These are phyloP conservation scores for Candida pseudocylindracea DNA, from an alignment of 1,139 yeast species.

Conservation along the genomic window DNA sequence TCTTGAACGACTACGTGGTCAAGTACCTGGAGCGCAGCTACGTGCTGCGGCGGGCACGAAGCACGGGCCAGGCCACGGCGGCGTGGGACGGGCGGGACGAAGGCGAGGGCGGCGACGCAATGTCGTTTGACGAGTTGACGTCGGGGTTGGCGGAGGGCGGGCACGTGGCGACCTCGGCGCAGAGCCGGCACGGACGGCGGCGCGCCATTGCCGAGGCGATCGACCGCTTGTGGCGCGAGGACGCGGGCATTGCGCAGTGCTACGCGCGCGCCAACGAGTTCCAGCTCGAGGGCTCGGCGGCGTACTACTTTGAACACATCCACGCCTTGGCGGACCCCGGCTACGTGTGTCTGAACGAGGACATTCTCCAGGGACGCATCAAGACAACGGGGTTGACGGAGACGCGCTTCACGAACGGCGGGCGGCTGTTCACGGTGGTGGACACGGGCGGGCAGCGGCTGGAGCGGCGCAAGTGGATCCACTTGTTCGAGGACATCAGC, in stretches of 20 bases:
- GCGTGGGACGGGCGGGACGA: background rate
- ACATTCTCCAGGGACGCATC: slow-evolving; percentile 74
- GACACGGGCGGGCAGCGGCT: slow-evolving; percentile 98
- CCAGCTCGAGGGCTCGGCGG: slow-evolving; percentile 64
- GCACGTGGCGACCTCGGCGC: slow-evolving; percentile 6
- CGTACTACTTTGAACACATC: slow-evolving; percentile 56
- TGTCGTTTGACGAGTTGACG: background rate
- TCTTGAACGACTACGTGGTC: slow-evolving; percentile 39
- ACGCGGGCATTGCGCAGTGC: slow-evolving; percentile 41
- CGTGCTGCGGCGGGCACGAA: background rate
- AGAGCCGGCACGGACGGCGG: slow-evolving; percentile 3
- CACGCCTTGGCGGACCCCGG: slow-evolving; percentile 35
- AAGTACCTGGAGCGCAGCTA: slow-evolving; percentile 12
- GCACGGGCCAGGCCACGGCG: slow-evolving; percentile 1
- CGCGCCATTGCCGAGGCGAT: slow-evolving; percentile 41
- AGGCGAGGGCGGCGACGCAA: background rate
- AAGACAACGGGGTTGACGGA: slow-evolving; percentile 94
- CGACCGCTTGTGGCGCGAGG: slow-evolving; percentile 39
- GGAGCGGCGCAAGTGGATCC: slow-evolving; percentile 30
- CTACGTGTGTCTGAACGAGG: slow-evolving; percentile 59
- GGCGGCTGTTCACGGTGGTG: slow-evolving; percentile 48
- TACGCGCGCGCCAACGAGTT: slow-evolving; percentile 48
- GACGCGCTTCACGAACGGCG: slow-evolving; percentile 50
- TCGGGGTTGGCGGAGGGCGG: background rate
- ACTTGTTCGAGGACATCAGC: slow-evolving; percentile 82